Base-by-base conservation (phyloP, 129 eudicot genomes). In the Flaveria sonorensis region DNA sequence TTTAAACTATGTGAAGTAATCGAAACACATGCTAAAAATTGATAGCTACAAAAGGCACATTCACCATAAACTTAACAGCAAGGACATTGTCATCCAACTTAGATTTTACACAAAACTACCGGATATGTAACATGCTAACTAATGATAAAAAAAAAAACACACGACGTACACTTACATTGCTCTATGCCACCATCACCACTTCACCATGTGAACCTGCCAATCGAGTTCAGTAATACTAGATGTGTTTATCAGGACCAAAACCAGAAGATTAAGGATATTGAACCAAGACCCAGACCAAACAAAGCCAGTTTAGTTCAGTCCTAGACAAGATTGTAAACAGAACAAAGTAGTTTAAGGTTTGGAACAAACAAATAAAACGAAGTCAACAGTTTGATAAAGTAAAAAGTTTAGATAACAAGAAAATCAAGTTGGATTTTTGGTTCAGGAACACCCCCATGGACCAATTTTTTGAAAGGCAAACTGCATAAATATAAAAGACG, bases 171-270 rank as follows among this genome's bases (percentile, higher is more conserved):
- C 57, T 12, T 42, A n/a, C 40, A 39, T 57, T 39, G 14, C 42
- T 4, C 77, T 81, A 81, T 18, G 81, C 77, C 69, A 83, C 70
- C 86, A 83, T 59, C 80, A 85, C 84, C 72, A 79, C 82, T 75
- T 82, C 86, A 30, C 89, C 89, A 65, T 40, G 84, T 2, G 82
- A 70, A 82, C 89, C 89, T 85, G 80, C 55, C 66, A 45, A 82
- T 59, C 4, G 61, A 16, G 11, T 18, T 21, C 46, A 55, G 8
- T 60, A 15, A 23, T 14, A 26, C 7, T 65, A 26, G 24, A 48
- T 26, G 30, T 1, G 30, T 26, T 26, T 26, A 26, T 26, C 30
- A 26, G 30, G 30, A 26, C 30, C 30, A 26, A 16, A 30, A 1
- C 23, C 12, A 32, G 6, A 15, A 12, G 2, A 13, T 46, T 14